These are phyloP conservation scores for Calvatia gigantea DNA, from an alignment of 768 basidiomycete species.

Conservation along the genomic window DNA sequence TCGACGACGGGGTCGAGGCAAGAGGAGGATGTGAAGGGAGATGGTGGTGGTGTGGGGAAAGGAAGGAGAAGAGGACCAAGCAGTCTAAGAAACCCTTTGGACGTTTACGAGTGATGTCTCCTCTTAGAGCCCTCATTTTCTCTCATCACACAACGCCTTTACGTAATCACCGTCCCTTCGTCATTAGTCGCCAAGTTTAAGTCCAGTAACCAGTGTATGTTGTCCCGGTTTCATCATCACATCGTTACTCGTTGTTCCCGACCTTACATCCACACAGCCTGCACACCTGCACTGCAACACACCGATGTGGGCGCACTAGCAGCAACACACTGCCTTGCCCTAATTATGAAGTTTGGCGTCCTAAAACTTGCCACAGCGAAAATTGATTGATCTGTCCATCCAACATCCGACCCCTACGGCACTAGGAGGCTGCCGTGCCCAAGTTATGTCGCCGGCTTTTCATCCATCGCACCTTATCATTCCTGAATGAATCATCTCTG, in stretches of 20 bases:
- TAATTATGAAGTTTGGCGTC: not conserved
- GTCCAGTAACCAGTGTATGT: not conserved
- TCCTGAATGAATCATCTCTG: not conserved
- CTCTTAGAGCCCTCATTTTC: not conserved
- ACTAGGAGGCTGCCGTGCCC: not conserved
- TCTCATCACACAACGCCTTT: slow-evolving; percentile 13
- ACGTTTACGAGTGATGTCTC: not conserved
- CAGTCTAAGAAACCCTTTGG: slow-evolving; percentile 1
- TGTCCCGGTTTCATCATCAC: not conserved
- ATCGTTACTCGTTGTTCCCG: not conserved
- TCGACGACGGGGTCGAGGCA: slow-evolving; percentile 18
- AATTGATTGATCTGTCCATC: not conserved
- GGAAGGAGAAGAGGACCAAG: slow-evolving; percentile 11
- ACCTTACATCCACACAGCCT: not conserved
- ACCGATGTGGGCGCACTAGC: too few species aligned
- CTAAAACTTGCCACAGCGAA: not conserved
- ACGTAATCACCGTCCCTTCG: slow-evolving; percentile 18
- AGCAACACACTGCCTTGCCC: not conserved
- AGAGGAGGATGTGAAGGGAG: slow-evolving; percentile 16
- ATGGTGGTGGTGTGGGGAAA: slow-evolving; percentile 18
- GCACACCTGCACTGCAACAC: not conserved
- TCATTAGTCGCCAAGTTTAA: too few species aligned
- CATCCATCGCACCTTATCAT: too few species aligned
- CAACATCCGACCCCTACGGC: not conserved
- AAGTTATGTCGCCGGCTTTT: not conserved